Evolutionary conservation across 225 moss, liverwort and hornwort genomes (phyloP).

Genomic region (Pleurozium schreberi): DNA sequence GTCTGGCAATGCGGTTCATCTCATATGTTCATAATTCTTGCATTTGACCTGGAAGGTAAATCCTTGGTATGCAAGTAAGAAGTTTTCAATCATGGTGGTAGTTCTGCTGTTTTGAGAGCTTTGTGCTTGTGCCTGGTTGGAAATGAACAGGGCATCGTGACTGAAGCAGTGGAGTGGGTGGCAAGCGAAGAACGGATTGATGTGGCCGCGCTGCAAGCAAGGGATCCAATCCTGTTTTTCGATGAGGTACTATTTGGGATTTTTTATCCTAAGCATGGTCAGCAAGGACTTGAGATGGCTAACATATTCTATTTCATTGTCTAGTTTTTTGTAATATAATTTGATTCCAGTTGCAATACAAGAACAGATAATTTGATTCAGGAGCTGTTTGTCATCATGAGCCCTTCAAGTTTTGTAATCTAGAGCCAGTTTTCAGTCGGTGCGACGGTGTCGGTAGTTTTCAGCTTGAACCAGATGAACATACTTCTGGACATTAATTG

Average conservation of each 20-base stretch:
- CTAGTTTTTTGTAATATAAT: background rate
- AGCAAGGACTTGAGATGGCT: background rate
- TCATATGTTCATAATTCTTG: background rate
- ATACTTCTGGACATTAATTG: background rate
- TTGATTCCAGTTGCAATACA: background rate
- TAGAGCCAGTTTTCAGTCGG: background rate
- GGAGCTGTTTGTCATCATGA: background rate
- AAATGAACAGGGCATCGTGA: conserved; percentile 3
- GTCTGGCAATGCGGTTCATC: background rate
- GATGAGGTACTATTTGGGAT: conserved; percentile 44
- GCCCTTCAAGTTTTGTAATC: background rate
- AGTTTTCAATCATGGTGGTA: background rate
- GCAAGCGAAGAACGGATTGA: conserved; percentile 61
- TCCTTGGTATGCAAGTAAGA: background rate
- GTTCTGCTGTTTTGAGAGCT: background rate
- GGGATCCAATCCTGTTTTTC: conserved; percentile 81
- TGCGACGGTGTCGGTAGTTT: background rate
- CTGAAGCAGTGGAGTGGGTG: conserved; percentile 40
- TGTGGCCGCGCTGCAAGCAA: conserved; percentile 55
- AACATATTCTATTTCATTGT: background rate
- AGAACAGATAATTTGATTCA: background rate
- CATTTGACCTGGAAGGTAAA: background rate
- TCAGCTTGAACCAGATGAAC: background rate
- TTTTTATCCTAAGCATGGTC: background rate
- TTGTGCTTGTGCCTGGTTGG: background rate